Evolutionary conservation across 2,329 filamentous ascomycete species (phyloP).

Genomic region (Sporothrix humicola): DNA sequence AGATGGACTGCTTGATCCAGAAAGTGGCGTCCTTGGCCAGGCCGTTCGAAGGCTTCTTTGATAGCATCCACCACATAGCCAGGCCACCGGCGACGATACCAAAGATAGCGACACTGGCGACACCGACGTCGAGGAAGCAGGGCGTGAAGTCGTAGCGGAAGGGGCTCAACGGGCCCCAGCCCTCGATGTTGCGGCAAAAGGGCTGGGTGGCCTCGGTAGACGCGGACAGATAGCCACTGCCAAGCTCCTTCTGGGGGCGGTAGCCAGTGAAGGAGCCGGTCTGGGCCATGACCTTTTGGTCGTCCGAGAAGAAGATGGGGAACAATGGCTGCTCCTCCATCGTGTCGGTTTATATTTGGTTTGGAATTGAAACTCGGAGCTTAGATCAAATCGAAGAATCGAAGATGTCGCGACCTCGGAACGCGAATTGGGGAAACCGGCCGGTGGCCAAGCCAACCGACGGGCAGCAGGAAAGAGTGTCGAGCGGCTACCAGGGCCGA

Average conservation of each 20-base stretch:
- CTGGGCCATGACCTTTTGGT: constrained; percentile 56
- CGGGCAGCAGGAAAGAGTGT: not conserved
- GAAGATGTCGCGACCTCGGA: not conserved
- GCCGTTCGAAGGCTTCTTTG: constrained; percentile 67
- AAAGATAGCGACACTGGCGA: constrained; percentile 77
- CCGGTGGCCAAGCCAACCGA: constrained; percentile 23
- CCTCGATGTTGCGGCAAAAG: constrained; percentile 86
- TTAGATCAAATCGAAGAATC: not conserved
- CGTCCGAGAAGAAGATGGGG: constrained; percentile 36
- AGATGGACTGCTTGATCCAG: constrained; percentile 83
- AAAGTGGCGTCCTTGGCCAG: constrained; percentile 89
- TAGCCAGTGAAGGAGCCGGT: constrained; percentile 68
- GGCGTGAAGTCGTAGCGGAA: constrained; percentile 93
- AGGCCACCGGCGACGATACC: constrained; percentile 78
- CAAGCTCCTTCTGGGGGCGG: constrained; percentile 57
- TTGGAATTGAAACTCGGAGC: too few relatives aligned
- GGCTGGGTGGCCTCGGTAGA: constrained; percentile 63
- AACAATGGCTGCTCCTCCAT: constrained; percentile 41
- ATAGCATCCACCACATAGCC: constrained; percentile 80
- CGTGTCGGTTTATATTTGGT: constrained; percentile 5
- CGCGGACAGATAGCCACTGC: constrained; percentile 65
- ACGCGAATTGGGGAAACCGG: not conserved
- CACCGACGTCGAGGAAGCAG: constrained; percentile 93
- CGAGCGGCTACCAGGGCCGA: not conserved
- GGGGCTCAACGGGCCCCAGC: constrained; percentile 92